Base-by-base conservation (phyloP, 805 yeast species). In the Tetrapisispora nanseiensis region DNA sequence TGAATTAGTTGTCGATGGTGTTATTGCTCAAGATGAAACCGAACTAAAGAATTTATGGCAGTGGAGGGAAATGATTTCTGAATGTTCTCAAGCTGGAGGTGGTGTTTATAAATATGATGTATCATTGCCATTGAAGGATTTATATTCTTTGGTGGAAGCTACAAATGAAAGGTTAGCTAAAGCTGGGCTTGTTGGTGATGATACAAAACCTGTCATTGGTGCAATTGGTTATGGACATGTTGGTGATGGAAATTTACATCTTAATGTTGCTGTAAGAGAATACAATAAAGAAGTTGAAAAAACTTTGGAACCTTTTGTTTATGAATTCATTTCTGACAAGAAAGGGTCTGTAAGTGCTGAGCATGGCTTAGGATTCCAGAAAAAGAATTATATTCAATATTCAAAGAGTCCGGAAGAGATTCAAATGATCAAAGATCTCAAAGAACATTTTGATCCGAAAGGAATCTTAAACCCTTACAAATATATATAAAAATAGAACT, bases 81-180 rank as follows among this genome's bases (percentile, higher is more conserved):
- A 92, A 67, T 89, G 95, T 6, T 73, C 85, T 6, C 82, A 84
- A 39, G 72, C 75, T 46, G 78, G 72, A 29, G 97, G 98, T 40
- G 98, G 97, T 52, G 97, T 90, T 40, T 92, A 90, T 70, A 92
- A 92, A 67, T 92, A 92, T 59, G 98, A 92, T 55, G 96, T 92
- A 30, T 87, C 97, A 3, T 68, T 92, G 46, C 97, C 97, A 28
- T 71, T 92, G 50, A 69, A 74, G 18, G 85, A 79, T 41, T 70
- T 92, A 66, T 92, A 87, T 59, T 81, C 81, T 11, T 68, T 92
- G 40, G 95, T 90, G 19, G 83, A 78, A 37, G 95, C 82, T 6
- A 79, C 80, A n/a, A 75, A 80, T 51, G 76, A 63, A 35, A 74
- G 74, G 52, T 69, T 92, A 48, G 55, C 46, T 2, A 76, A 70